Base-by-base conservation (phyloP, 1,139 yeast genomes). In the Nadsonia commutata region DNA sequence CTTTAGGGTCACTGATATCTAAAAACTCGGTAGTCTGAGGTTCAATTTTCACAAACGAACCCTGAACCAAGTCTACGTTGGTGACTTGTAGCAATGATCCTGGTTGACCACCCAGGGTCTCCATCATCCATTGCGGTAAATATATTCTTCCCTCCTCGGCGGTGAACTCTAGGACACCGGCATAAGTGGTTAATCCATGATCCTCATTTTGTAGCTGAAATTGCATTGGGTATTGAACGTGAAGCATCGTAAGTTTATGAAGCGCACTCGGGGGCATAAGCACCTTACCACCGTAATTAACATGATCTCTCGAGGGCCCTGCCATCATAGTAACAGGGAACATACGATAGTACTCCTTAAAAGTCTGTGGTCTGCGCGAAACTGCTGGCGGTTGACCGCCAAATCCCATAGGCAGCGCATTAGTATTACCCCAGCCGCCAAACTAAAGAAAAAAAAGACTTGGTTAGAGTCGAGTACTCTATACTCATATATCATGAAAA, bases 81-180 rank as follows among this genome's bases (percentile, higher is more conserved):
- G 64, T 55, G 38, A 93, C 73, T 51, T 80, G 80, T 20, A 90
- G 65, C 49, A 93, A 66, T 20, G 84, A 74, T 0, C 98, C 98
- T 0, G 95, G 84, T 41, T 72, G 72, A 11, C 83, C 65, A 33
- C 70, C 67, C 40, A 93, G 64, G 0, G 94, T 82, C 41, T 65
- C 71, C 86, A 90, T 77, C 93, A 90, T 88, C 99, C 99, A 93
- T 54, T 84, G 88, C 0, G 99, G 99, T 39, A 90, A 58, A 58
- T 93, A 93, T 2, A 78, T 93, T 48, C 98, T 70, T 18, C 99
- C 99, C 65, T 93, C 98, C 58, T 90, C 98, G 0, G 98, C 96
- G 27, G 83, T 82, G 59, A 93, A 93, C 63, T 93, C 98, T 51
- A 93, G 66, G 16, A 93, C 98, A 55, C 99, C 99, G 41, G 90